Evolutionary conservation across 495 filamentous ascomycete genomes (phyloP), one percentile per base, ranked within the genome.

Genomic region (Hypoxylon lienhwacheense): DNA sequence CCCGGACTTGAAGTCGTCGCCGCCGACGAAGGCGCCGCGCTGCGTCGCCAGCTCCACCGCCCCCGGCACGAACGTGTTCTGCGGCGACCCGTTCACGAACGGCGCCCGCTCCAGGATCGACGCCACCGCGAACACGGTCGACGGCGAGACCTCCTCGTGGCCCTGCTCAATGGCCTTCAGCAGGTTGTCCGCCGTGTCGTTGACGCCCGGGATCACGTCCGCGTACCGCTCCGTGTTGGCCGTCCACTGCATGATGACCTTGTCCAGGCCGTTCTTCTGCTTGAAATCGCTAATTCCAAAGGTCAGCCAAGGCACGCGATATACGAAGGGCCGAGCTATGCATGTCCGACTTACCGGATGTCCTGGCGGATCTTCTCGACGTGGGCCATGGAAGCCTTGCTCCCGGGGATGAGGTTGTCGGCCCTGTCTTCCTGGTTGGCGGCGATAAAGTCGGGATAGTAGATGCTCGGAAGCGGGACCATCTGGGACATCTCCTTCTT

Each of bases 1-100:
- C 53, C 93, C 93, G 43, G 93, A 97, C 82, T 98, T 98, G 85
- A 98, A 98, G 77, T 98, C 93, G 71, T 98, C 93, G 62, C 93
- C 93, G 32, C 92, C 95, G 63, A 98, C 90, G 80, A 97, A 98
- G 22, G 95, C 83, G 49, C 79, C 76, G 71, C 89, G 82, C 74
- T 86, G 77, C 78, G 95, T 88, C n/a, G 93, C 95, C 33, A 97
- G 82, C 53, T 92, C 78, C 53, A 97, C 86, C 36, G 85, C 87
- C 62, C 93, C 93, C 1, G 93, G 92, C 21, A 98, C 93, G 57
- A 98, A 97, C 28, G 93, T 97, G 81, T 98, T 98, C 77, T 98
- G 93, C 26, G 93, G 93, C 39, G 93, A 98, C 42, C 93, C 93
- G 71, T 98, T 98, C 86, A 98, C 96, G 85, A 98, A 98, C 6